These are phyloP conservation scores for Lachnellula arida DNA, from an alignment of 2,329 filamentous ascomycete genomes.

Conservation along the genomic window DNA sequence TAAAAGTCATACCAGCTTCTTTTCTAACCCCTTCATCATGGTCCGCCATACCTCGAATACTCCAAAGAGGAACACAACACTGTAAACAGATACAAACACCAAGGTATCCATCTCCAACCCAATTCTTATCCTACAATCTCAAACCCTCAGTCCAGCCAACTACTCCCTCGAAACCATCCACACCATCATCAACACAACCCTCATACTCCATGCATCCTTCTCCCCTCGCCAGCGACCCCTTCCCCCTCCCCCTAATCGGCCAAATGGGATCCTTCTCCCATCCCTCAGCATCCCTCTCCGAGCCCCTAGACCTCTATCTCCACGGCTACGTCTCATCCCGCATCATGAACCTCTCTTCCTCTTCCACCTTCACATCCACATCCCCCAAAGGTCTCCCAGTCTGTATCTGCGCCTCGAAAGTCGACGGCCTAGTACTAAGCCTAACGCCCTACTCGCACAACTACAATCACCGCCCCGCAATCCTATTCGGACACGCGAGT, in stretches of 20 bases:
- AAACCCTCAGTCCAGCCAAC: slow-evolving; percentile 5
- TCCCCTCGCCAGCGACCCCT: slow-evolving; percentile 48
- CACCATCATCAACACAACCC: slow-evolving; percentile 67
- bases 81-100: slow-evolving; percentile 27
- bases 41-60: slow-evolving; percentile 24
- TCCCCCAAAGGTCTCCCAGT: slow-evolving; percentile 58
- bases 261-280: slow-evolving; percentile 69
- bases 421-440: slow-evolving; percentile 76
- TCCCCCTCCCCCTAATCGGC: slow-evolving; percentile 83
- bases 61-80: slow-evolving; percentile 23
- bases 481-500: slow-evolving; percentile 69
- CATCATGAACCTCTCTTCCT: slow-evolving; percentile 60
- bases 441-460: slow-evolving; percentile 79
- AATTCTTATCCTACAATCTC: background rate
- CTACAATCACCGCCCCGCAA: slow-evolving; percentile 81
- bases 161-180: slow-evolving; percentile 60
- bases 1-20: background rate
- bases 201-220: slow-evolving; percentile 77
- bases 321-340: slow-evolving; percentile 80
- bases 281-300: slow-evolving; percentile 58
- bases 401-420: slow-evolving; percentile 64
- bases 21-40: slow-evolving; percentile 6
- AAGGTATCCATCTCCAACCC: slow-evolving; percentile 9
- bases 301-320: slow-evolving; percentile 72
- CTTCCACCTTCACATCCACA: background rate